A percentile compares a stretch with the other conserved stretches of the same genome.
Conservation (phyloP, 2,329 filamentous ascomycete genomes). For the Volutella citrinella region DNA sequence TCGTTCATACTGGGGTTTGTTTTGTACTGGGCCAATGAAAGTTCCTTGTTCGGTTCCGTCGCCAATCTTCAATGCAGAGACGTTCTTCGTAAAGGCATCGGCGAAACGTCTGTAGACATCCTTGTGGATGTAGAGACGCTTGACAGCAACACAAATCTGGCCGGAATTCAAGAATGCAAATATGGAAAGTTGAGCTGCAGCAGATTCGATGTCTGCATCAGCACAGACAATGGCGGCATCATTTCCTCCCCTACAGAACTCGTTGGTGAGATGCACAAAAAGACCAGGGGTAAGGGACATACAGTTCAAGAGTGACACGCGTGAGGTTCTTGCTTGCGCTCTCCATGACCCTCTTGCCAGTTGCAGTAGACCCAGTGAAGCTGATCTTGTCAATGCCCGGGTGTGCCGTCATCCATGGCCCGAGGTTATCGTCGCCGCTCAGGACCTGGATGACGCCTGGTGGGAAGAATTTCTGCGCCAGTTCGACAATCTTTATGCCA, state of each 20-base stretch:
- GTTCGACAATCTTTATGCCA: constrained; percentile 56
- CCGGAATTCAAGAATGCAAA: constrained; percentile 6
- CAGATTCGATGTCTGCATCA: constrained; percentile 48
- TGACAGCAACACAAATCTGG: constrained; percentile 36
- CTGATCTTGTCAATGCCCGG: constrained; percentile 57
- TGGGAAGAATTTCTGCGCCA: constrained; percentile 54
- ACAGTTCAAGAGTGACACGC: constrained; percentile 57
- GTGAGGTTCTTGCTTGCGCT: constrained; percentile 53
- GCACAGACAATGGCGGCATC: constrained; percentile 17
- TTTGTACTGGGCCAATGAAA: constrained; percentile 52
- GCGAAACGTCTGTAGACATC: constrained; percentile 52
- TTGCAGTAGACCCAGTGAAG: constrained; percentile 58
- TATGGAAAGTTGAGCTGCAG: constrained; percentile 8
- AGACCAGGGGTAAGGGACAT: background rate
- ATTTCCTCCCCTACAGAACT: background rate
- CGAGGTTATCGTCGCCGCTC: constrained; percentile 58
- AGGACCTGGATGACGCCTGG: constrained; percentile 59
- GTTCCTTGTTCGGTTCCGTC: constrained; percentile 40
- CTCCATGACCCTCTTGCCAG: constrained; percentile 58
- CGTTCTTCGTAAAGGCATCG: constrained; percentile 38
- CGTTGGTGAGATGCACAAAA: too few species aligned
- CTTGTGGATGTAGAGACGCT: constrained; percentile 54
- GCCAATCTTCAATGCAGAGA: constrained; percentile 43
- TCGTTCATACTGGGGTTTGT: constrained; percentile 50
- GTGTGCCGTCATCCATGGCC: constrained; percentile 55